These are phyloP conservation scores for Mallotus nudiflorus DNA, from an alignment of 345 rosid genomes.

Conservation along the genomic window DNA sequence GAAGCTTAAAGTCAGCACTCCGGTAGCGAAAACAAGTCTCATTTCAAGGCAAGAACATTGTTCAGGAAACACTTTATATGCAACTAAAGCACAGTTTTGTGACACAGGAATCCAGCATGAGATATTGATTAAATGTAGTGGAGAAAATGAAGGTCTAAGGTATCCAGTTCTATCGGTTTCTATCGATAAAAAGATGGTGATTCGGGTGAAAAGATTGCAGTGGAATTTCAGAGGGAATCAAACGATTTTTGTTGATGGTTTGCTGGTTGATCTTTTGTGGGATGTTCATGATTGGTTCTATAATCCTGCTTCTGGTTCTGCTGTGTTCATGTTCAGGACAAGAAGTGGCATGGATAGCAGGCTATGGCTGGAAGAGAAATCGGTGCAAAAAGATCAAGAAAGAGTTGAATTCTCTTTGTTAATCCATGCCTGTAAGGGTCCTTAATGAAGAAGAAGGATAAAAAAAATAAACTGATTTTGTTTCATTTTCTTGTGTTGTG, in stretches of 20 bases:
- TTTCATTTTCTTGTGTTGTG: neutral
- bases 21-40: slow-evolving; percentile 35
- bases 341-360: slow-evolving; percentile 74
- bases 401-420: slow-evolving; percentile 70
- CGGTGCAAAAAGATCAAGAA: slow-evolving; percentile 57
- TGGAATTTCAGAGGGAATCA: slow-evolving; percentile 97
- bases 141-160: slow-evolving; percentile 56
- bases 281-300: slow-evolving; percentile 96
- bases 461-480: slow-evolving; percentile 13
- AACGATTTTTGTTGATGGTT: slow-evolving; percentile 75
- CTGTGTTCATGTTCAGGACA: slow-evolving; percentile 89
- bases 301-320: slow-evolving; percentile 51
- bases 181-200: slow-evolving; percentile 74
- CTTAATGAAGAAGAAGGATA: slow-evolving; percentile 13
- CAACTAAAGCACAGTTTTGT: slow-evolving; percentile 64
- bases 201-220: slow-evolving; percentile 74
- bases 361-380: slow-evolving; percentile 71
- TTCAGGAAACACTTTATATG: slow-evolving; percentile 64
- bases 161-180: slow-evolving; percentile 62
- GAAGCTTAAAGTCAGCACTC: slow-evolving; percentile 32
- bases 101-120: slow-evolving; percentile 64
- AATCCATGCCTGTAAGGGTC: slow-evolving; percentile 72
- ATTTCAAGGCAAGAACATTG: slow-evolving; percentile 74
- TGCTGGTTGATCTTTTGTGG: slow-evolving; percentile 88
- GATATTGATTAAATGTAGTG: slow-evolving; percentile 62